phyloP scores from a whole-genome alignment of 2,329 filamentous ascomycete genomes.

The Didymella sp. region DNA sequence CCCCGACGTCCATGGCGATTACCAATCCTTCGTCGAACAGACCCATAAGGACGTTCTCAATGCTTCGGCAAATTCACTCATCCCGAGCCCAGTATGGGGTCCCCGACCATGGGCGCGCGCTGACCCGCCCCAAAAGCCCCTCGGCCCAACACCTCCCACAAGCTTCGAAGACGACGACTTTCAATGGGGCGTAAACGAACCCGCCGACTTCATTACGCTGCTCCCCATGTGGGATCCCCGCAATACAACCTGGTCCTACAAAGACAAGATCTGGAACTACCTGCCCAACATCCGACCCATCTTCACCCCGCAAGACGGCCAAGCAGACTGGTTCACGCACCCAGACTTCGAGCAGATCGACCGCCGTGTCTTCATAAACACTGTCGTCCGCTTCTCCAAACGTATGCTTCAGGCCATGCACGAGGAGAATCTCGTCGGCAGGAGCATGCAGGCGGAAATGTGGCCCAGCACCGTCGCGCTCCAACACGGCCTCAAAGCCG shows the following conservation, averaged over 20 bases:
- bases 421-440: conserved; percentile 83
- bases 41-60: conserved; percentile 53
- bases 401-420: conserved; percentile 87
- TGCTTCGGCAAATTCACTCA: conserved; percentile 47
- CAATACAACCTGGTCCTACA: conserved; percentile 76
- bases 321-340: conserved; percentile 62
- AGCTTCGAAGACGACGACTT: conserved; percentile 80
- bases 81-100: conserved; percentile 78
- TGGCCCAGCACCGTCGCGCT: conserved; percentile 88
- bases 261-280: conserved; percentile 60
- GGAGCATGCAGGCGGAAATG: conserved; percentile 96
- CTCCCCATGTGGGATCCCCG: conserved; percentile 92
- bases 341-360: conserved; percentile 59
- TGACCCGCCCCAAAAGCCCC: conserved; percentile 71
- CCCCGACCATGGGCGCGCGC: conserved; percentile 69
- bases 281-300: conserved; percentile 70
- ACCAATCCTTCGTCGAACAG: conserved; percentile 53
- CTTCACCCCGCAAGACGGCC: conserved; percentile 81
- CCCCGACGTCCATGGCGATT: conserved; percentile 60
- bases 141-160: conserved; percentile 76
- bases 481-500: conserved; percentile 91
- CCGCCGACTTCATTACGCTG: conserved; percentile 89
- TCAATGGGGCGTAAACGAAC: conserved; percentile 85
- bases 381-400: conserved; percentile 81
- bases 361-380: conserved; percentile 87